These are phyloP conservation scores for Diutina pseudorugosa DNA, from an alignment of 1,139 yeast species.

Conservation along the genomic window DNA sequence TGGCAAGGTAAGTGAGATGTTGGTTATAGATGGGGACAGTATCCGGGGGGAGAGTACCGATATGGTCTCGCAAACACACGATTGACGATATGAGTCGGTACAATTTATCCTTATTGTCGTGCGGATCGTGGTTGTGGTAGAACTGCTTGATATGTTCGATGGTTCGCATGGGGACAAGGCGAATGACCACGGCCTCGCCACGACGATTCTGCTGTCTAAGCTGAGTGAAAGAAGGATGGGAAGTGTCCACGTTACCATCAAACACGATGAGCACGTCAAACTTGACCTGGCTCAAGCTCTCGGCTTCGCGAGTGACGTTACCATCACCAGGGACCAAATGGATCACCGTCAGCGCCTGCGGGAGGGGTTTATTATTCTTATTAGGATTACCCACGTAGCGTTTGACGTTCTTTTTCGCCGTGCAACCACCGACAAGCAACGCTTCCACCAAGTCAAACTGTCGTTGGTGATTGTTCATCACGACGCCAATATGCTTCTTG, in stretches of 20 bases:
- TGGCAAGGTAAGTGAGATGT: constrained; percentile 46
- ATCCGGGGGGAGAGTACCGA: constrained; percentile 78
- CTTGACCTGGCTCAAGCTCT: constrained; percentile 14
- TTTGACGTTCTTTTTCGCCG: background rate
- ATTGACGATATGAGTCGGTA: constrained; percentile 69
- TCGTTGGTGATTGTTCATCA: constrained; percentile 32
- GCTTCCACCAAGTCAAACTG: constrained; percentile 39
- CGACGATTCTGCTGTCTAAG: constrained; percentile 22
- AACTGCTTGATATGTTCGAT: constrained; percentile 60
- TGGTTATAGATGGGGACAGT: constrained; percentile 64
- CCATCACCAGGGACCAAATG: constrained; percentile 36
- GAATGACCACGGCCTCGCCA: constrained; percentile 40
- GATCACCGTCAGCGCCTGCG: constrained; percentile 13
- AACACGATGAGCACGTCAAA: constrained; percentile 59
- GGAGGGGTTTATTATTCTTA: constrained; percentile 6
- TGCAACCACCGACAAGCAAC: background rate
- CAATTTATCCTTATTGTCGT: constrained; percentile 31
- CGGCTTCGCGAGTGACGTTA: constrained; percentile 16
- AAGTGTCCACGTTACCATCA: constrained; percentile 54
- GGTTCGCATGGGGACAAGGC: constrained; percentile 67
- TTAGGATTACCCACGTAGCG: constrained; percentile 7
- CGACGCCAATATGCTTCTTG: constrained; percentile 22
- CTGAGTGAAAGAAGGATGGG: constrained; percentile 16
- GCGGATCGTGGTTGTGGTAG: constrained; percentile 13
- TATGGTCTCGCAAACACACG: constrained; percentile 70